Base-by-base conservation (phyloP, 2,329 filamentous ascomycete genomes). In the Colletotrichum paranaense region DNA sequence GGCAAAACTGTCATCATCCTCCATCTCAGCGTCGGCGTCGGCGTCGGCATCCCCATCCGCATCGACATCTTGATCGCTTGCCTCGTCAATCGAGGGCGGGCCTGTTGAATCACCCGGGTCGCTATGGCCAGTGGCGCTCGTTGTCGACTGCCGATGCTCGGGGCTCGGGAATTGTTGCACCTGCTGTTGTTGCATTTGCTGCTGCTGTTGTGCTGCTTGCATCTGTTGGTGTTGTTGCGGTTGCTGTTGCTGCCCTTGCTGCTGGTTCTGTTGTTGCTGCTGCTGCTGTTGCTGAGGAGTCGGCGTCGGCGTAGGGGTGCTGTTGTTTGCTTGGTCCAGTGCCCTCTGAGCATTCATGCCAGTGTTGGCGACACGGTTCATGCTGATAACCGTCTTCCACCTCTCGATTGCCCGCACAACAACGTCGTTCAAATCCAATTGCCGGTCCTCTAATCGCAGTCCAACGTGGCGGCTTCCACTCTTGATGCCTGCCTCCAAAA, bases 361-460 rank as follows among this genome's bases (percentile, higher is more conserved):
- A 19, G 75, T 75, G n/a, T 77, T 77, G 3, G 81, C 79, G 5
- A 81, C 82, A 53, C 89, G 84, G 2, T 86, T 83, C 6, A 88
- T 86, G n/a, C 85, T 82, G 14, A 92, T 88, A 19, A 92, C 89
- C 5, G 82, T 84, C 80, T 91, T 92, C 91, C 91, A 92, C 35
- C 89, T 85, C 56, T 89, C 87, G 70, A 92, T 91, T 2, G 87
- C 87, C n/a, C 84, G 83, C 7, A 87, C 81, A 6, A 91, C 86
- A 49, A 90, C 78, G 0, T 86, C 85, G 72, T 84, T 84, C 1
- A 92, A 79, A 74, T 91, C 89, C 5, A 86, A 75, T 64, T 89
- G 85, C 1, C 85, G 83, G 76, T 91, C 89, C 42, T 88, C 84
- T 2, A 88, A 65, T 53, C 82, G 84, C 57, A 88, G 81, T 0